A percentile compares a stretch with the other conserved stretches of the same genome.
phyloP scores from a whole-genome alignment of 2,329 filamentous ascomycete species.

The Biscogniauxia sp. region DNA sequence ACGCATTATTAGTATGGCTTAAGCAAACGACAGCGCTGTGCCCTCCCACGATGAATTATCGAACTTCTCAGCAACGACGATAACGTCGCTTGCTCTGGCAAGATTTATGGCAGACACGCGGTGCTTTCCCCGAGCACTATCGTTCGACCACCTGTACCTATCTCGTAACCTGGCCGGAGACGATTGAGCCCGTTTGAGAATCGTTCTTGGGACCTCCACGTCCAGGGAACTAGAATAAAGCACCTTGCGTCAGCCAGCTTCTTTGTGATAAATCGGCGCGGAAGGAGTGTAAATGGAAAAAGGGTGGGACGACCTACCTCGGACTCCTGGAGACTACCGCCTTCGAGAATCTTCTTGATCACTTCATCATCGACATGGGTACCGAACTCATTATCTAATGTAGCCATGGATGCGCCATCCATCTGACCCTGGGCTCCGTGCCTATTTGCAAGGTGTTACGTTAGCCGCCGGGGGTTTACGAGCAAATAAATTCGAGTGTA shows the following conservation, averaged over 20 bases:
- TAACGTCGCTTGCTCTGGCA: background rate
- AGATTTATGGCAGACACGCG: background rate
- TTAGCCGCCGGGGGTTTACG: conserved; percentile 15
- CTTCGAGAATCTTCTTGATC: conserved; percentile 77
- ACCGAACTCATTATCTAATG: conserved; percentile 84
- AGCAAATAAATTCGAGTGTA: background rate
- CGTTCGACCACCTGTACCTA: conserved; percentile 9
- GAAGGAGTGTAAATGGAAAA: background rate
- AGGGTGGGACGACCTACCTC: conserved; percentile 40
- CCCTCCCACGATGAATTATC: too few relatives aligned
- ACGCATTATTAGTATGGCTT: too few relatives aligned
- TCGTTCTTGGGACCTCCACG: conserved; percentile 55
- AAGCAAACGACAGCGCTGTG: too few relatives aligned
- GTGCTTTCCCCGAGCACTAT: background rate
- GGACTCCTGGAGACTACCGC: conserved; percentile 65
- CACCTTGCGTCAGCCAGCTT: background rate
- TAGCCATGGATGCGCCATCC: conserved; percentile 71
- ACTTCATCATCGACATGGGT: conserved; percentile 76
- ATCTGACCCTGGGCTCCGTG: conserved; percentile 81
- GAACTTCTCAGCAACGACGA: background rate
- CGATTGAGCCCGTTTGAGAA: conserved; percentile 42
- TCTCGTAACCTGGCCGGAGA: conserved; percentile 39
- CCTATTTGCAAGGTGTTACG: conserved; percentile 43
- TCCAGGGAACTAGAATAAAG: conserved; percentile 44
- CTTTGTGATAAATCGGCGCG: background rate